Evolutionary conservation across 805 yeast genomes (phyloP).

Genomic region (Starmerella asiatica): DNA sequence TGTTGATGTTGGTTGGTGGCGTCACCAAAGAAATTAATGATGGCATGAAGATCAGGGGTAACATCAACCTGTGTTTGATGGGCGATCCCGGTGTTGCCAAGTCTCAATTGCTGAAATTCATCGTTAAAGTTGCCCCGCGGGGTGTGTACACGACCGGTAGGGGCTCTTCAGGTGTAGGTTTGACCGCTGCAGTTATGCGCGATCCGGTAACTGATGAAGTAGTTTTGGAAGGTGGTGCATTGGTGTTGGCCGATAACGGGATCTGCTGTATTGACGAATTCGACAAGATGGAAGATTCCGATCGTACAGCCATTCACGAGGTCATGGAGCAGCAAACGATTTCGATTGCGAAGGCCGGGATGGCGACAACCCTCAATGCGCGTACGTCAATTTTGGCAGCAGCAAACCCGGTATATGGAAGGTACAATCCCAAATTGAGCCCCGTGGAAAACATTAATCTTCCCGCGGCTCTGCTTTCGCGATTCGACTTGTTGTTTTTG

Average conservation of each 20-base stretch:
- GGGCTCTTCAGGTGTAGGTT: conserved; percentile 97
- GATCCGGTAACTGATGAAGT: conserved; percentile 99
- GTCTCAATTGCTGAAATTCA: conserved; percentile 84
- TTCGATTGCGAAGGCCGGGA: conserved; percentile 94
- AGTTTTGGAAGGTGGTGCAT: conserved; percentile 96
- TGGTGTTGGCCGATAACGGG: conserved; percentile 93
- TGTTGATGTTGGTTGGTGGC: conserved; percentile 82
- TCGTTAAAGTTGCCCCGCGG: conserved; percentile 85
- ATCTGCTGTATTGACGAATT: conserved; percentile 98
- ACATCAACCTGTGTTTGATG: conserved; percentile 88
- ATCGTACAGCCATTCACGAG: conserved; percentile 95
- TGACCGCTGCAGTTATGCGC: conserved; percentile 97
- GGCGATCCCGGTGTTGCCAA: conserved; percentile 99
- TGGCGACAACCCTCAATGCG: conserved; percentile 89
- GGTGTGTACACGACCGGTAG: conserved; percentile 97
- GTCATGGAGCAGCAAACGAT: conserved; percentile 99
- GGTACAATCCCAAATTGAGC: conserved; percentile 78
- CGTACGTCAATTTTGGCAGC: conserved; percentile 93
- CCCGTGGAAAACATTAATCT: conserved; percentile 91
- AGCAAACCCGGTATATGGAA: conserved; percentile 93
- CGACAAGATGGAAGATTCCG: conserved; percentile 95
- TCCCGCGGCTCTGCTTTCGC: conserved; percentile 89
- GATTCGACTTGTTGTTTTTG: conserved; percentile 82
- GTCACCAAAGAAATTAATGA: conserved; percentile 90
- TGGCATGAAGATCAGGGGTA: conserved; percentile 96